Evolutionary conservation across 306 rosid species (phyloP).

Genomic region (Dicorynia guianensis): DNA sequence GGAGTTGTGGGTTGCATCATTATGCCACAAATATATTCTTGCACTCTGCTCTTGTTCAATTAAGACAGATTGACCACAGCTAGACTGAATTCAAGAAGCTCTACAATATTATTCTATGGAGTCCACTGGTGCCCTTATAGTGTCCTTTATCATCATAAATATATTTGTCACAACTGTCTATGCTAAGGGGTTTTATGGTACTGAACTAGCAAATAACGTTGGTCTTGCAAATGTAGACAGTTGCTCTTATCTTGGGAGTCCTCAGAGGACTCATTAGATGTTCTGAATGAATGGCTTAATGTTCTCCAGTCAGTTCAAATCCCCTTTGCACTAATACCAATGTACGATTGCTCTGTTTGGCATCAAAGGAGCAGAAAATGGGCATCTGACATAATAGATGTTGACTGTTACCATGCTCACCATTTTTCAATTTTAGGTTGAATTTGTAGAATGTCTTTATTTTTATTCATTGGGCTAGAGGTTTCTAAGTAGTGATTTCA

Average conservation of each 20-base stretch:
- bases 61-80: conserved; percentile 70
- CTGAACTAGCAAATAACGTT: conserved; percentile 66
- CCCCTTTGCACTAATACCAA: conserved; percentile 98
- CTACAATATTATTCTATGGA: conserved; percentile 85
- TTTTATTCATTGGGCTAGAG: no score
- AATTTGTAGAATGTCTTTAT: no score
- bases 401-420: no score
- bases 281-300: conserved; percentile 93
- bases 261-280: conserved; percentile 68
- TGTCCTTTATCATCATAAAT: conserved; percentile 82
- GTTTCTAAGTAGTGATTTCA: no score
- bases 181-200: conserved; percentile 88
- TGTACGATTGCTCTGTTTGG: conserved; percentile 88
- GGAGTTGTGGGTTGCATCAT: conserved; percentile 96
- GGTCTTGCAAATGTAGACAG: conserved; percentile 88
- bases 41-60: conserved; percentile 98
- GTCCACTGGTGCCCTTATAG: conserved; percentile 73
- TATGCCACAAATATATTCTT: conserved; percentile 97
- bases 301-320: conserved; percentile 95
- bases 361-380: conserved; percentile 89
- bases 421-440: no score
- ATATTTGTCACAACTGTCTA: conserved; percentile 90
- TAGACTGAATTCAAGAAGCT: conserved; percentile 91
- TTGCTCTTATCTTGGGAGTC: conserved; percentile 82
- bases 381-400: no score